Evolutionary conservation across 352 stramenopile species (phyloP), one percentile per base, ranked within the genome.

Genomic region (Phytophthora meadii): DNA sequence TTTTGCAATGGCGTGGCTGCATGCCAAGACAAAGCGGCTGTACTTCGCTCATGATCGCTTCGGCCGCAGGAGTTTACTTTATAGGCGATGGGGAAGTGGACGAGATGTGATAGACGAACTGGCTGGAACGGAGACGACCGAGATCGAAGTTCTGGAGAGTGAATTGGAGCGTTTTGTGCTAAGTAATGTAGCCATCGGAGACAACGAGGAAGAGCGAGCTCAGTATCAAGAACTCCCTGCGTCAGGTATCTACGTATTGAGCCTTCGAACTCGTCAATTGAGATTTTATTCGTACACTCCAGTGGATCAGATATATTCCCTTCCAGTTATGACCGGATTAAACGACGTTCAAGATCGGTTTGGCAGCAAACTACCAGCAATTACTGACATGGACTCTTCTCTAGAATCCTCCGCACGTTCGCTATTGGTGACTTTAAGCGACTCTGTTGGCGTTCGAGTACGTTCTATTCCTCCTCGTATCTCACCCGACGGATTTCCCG

Each of bases 21-120:
- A 95, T 65, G 69, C 48, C 19, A 64, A 58, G 1, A 62, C 74
- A 7, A 66, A 92, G 28, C 70, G 75, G 36, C 28, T 99, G 36
- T 98, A 97, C 61, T 98, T 94, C 77, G 94, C 88, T 22, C 78
- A 97, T 61, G 96, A 99, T 72, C 74, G 76, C 8, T 91, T 97
- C 63, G 95, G 94, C 15, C 84, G 95, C 36, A 77, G 96, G 36
- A 98, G 94, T 74, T 65, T 99, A 27, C 65, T 98, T 12, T 83
- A 85, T 22, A 74, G 80, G 48, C 52, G 59, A 27, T 22, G 32
- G 14, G 62, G 61, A 24, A 11, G 25, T 22, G 17, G n/a, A 19
- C 17, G 9, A 9, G 65, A 76, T 49, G 25, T 74, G 37, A 51
- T 89, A 6, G 59, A 50, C 1, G 32, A 62, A 12, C 41, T 84